Conservation (phyloP, 106 monocot species). For the Alisma plantagoaquatica region DNA sequence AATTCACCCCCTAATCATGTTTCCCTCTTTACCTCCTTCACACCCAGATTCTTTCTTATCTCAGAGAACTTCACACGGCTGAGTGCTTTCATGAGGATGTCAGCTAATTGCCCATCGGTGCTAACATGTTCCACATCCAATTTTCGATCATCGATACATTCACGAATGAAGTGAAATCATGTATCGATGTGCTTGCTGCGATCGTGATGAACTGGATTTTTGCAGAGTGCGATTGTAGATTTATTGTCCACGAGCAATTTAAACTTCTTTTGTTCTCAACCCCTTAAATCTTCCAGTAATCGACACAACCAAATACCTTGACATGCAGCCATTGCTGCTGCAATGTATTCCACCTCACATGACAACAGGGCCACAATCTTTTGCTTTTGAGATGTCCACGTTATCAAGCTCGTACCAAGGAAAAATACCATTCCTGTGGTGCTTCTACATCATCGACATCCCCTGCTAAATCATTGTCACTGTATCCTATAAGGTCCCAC, state of each 20-base stretch:
- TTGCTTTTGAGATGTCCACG: background rate
- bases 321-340: background rate
- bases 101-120: background rate
- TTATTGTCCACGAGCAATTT: no score
- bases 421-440: background rate
- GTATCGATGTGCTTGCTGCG: background rate
- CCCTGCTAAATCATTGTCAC: background rate
- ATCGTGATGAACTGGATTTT: no score
- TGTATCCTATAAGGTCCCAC: background rate
- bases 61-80: no score
- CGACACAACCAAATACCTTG: background rate
- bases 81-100: no score
- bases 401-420: background rate
- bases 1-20: no score
- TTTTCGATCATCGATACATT: background rate
- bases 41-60: no score
- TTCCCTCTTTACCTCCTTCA: no score
- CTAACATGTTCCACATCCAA: background rate
- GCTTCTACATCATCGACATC: background rate
- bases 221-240: no score
- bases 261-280: no score
- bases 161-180: no score
- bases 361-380: background rate
- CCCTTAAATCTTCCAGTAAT: no score
- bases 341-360: background rate